Percentiles rank a stretch among this genome's conserved stretches.
Conservation (phyloP, 2,329 filamentous ascomycete species). For the Cladosporium sphaerospermum region DNA sequence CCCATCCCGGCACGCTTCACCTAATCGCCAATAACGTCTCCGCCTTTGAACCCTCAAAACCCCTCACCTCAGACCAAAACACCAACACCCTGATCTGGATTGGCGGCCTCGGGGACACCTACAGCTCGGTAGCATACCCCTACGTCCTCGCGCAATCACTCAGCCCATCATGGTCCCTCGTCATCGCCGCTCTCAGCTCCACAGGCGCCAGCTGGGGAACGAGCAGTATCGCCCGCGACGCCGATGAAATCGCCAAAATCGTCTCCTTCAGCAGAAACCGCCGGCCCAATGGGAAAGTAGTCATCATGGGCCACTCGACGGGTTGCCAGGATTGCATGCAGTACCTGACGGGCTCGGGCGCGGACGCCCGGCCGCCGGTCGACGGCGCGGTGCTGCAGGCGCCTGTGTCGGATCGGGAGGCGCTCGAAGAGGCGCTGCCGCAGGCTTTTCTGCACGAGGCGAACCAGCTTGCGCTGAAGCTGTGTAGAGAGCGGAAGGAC, state of each 20-base stretch:
- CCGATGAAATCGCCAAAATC: conserved; percentile 47
- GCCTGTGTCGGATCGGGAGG: conserved; percentile 71
- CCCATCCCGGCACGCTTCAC: conserved; percentile 35
- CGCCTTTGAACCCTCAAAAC: conserved; percentile 40
- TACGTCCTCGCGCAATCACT: conserved; percentile 44
- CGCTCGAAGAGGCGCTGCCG: conserved; percentile 43
- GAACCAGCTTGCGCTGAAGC: conserved; percentile 43
- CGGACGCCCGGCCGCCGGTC: conserved; percentile 45
- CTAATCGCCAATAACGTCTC: conserved; percentile 35
- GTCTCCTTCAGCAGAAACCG: conserved; percentile 44
- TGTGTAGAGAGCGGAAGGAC: conserved; percentile 50
- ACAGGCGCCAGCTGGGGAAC: conserved; percentile 52
- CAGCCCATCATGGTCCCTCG: conserved; percentile 47
- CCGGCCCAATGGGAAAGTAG: conserved; percentile 46
- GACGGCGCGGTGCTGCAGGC: conserved; percentile 77
- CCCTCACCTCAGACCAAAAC: conserved; percentile 21
- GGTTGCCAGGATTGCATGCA: conserved; percentile 64
- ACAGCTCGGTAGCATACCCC: conserved; percentile 58
- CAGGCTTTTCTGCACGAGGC: conserved; percentile 37
- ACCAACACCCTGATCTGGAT: conserved; percentile 62
- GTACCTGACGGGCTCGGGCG: conserved; percentile 42
- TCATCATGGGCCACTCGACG: conserved; percentile 64
- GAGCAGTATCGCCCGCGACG: conserved; percentile 47
- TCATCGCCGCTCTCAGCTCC: conserved; percentile 36
- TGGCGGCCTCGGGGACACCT: conserved; percentile 64